Percentiles rank a stretch among this genome's conserved stretches.
Evolutionary conservation across 805 yeast genomes (phyloP).

Genomic region (Saturnispora bothae): DNA sequence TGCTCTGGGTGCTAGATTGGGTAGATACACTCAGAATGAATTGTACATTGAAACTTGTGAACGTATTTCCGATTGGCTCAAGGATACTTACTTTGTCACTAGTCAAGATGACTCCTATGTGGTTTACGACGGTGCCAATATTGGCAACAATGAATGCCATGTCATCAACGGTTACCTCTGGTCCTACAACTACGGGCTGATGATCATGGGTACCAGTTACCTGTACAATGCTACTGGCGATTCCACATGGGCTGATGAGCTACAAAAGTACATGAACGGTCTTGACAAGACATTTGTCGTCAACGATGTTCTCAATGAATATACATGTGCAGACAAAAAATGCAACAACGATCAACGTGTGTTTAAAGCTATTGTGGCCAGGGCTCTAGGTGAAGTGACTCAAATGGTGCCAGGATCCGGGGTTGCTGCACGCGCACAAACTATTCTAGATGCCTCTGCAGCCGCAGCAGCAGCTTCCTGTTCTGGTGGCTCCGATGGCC

Average conservation of each 20-base stretch:
- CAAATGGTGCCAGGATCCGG: conserved; percentile 35
- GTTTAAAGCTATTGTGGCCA: conserved; percentile 38
- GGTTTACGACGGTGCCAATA: conserved; percentile 59
- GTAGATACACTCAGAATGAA: conserved; percentile 66
- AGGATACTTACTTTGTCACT: conserved; percentile 37
- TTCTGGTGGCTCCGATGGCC: conserved; percentile 63
- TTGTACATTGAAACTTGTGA: conserved; percentile 69
- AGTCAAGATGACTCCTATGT: conserved; percentile 29
- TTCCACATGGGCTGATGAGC: conserved; percentile 31
- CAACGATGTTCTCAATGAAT: conserved; percentile 42
- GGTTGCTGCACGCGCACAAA: conserved; percentile 30
- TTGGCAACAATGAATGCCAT: conserved; percentile 38
- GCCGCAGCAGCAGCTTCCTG: conserved; percentile 65
- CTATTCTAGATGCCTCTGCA: conserved; percentile 33
- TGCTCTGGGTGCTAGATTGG: conserved; percentile 78
- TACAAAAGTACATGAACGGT: conserved; percentile 29
- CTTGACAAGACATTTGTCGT: conserved; percentile 32
- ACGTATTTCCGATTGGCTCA: conserved; percentile 73
- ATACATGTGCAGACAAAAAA: conserved; percentile 40
- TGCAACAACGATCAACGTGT: conserved; percentile 72
- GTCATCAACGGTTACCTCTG: conserved; percentile 42
- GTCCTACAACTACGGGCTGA: conserved; percentile 62
- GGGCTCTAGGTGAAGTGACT: conserved; percentile 11
- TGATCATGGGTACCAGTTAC: conserved; percentile 60
- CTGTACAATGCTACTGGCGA: conserved; percentile 50